A percentile compares a stretch with the other conserved stretches of the same genome.
These are phyloP conservation scores for Phaeolepiota aurea DNA, from an alignment of 768 basidiomycete genomes.

Conservation along the genomic window DNA sequence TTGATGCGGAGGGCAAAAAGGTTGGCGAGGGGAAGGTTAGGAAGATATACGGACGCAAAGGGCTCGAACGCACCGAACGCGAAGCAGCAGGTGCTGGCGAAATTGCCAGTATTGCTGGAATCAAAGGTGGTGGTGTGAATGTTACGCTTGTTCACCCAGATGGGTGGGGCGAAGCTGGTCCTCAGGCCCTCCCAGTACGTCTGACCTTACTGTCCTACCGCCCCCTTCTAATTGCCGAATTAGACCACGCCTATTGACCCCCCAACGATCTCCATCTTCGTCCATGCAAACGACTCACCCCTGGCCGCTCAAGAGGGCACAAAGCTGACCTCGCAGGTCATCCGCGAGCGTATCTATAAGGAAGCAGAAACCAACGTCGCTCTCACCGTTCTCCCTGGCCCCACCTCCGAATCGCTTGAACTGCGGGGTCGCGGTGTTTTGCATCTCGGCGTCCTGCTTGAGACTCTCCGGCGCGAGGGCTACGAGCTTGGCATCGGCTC, in stretches of 20 bases:
- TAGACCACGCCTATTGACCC: slow-evolving; percentile 41
- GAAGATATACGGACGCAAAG: slow-evolving; percentile 29
- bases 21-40: slow-evolving; percentile 44
- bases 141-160: slow-evolving; percentile 34
- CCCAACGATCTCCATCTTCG: slow-evolving; percentile 38
- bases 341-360: slow-evolving; percentile 38
- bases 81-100: slow-evolving; percentile 38
- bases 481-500: slow-evolving; percentile 38
- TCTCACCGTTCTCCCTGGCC: slow-evolving; percentile 38
- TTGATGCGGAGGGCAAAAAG: slow-evolving; percentile 33
- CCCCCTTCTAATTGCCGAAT: not conserved
- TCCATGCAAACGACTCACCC: slow-evolving; percentile 40
- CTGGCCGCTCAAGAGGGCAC: slow-evolving; percentile 36
- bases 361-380: slow-evolving; percentile 47
- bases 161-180: slow-evolving; percentile 33
- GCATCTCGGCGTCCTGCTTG: slow-evolving; percentile 42
- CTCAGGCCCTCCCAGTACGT: slow-evolving; percentile 28
- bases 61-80: slow-evolving; percentile 34
- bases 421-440: slow-evolving; percentile 40
- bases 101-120: slow-evolving; percentile 40
- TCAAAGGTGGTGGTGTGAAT: slow-evolving; percentile 39
- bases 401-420: slow-evolving; percentile 40
- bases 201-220: not conserved
- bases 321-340: slow-evolving; percentile 40
- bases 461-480: slow-evolving; percentile 40